These are phyloP conservation scores for Phallus indusiatus DNA, from an alignment of 768 basidiomycete species.

Conservation along the genomic window DNA sequence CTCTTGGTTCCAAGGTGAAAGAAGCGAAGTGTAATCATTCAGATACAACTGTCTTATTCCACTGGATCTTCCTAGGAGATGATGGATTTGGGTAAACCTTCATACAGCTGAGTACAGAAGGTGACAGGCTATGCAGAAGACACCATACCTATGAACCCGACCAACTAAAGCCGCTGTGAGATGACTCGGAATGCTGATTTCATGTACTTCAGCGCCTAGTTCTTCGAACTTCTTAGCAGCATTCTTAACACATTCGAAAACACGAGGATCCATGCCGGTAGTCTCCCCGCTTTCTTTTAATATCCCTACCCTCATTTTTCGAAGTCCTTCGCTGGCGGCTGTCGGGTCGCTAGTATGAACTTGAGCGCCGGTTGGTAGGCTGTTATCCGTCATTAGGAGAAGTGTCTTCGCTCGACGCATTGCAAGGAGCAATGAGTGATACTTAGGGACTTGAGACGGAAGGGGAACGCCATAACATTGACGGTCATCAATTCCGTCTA, in stretches of 20 bases:
- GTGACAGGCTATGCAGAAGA: not conserved
- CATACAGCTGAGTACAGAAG: not conserved
- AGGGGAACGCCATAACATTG: slow-evolving; percentile 25
- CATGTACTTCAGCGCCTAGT: slow-evolving; percentile 31
- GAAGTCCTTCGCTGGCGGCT: slow-evolving; percentile 16
- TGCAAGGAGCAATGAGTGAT: slow-evolving; percentile 16
- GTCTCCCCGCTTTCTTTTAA: slow-evolving; percentile 30
- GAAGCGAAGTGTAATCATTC: slow-evolving; percentile 21
- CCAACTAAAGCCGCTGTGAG: slow-evolving; percentile 12
- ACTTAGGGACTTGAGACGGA: slow-evolving; percentile 26
- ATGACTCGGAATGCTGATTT: slow-evolving; percentile 33
- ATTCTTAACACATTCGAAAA: slow-evolving; percentile 24
- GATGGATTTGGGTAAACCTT: slow-evolving; percentile 14
- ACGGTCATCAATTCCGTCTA: slow-evolving; percentile 36
- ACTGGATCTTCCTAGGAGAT: slow-evolving; percentile 13
- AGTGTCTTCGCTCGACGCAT: slow-evolving; percentile 12
- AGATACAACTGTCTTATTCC: slow-evolving; percentile 26
- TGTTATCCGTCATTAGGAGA: not conserved
- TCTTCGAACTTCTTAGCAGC: slow-evolving; percentile 26
- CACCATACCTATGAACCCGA: slow-evolving; percentile 2
- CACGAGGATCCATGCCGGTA: slow-evolving; percentile 25
- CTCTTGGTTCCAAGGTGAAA: slow-evolving; percentile 28
- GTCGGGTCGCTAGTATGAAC: not conserved
- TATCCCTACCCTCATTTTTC: slow-evolving; percentile 31
- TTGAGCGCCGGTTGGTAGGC: too few species aligned